phyloP scores from a whole-genome alignment of 2,329 filamentous ascomycete species.

The Fusarium zealandicum region DNA sequence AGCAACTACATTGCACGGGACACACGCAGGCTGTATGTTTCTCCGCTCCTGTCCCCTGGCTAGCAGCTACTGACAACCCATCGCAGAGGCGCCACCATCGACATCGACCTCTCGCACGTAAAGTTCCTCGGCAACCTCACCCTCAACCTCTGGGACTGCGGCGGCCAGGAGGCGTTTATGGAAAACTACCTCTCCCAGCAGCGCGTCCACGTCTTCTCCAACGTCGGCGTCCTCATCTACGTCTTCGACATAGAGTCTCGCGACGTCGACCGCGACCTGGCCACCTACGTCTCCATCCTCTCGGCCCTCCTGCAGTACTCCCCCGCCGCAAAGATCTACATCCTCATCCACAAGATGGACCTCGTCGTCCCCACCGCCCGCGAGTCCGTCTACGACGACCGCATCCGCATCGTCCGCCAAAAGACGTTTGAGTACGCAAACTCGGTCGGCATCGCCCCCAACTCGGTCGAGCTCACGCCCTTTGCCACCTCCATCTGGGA shows the following conservation, averaged over 20 bases:
- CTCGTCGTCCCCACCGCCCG: conserved; percentile 83
- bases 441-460: conserved; percentile 45
- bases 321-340: conserved; percentile 82
- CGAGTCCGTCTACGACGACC: conserved; percentile 83
- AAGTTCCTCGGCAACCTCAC: conserved; percentile 98
- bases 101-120: conserved; percentile 97
- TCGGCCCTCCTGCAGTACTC: conserved; percentile 88
- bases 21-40: conserved; percentile 76
- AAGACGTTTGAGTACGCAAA: conserved; percentile 68
- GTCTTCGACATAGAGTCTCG: conserved; percentile 98
- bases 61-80: not conserved
- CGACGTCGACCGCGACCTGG: conserved; percentile 90
- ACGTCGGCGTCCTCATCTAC: conserved; percentile 96
- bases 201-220: conserved; percentile 94
- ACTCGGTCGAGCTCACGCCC: conserved; percentile 73
- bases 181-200: conserved; percentile 98
- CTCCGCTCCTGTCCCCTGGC: not conserved
- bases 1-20: conserved; percentile 98
- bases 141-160: conserved; percentile 98
- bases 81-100: conserved; percentile 84
- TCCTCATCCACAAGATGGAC: conserved; percentile 99
- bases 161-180: conserved; percentile 98
- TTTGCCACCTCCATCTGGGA: conserved; percentile 99
- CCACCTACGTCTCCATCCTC: conserved; percentile 91
- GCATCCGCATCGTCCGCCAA: conserved; percentile 76